phyloP scores from a whole-genome alignment of 192 early-diverging fungal species.

The Backusella psychrophila region DNA sequence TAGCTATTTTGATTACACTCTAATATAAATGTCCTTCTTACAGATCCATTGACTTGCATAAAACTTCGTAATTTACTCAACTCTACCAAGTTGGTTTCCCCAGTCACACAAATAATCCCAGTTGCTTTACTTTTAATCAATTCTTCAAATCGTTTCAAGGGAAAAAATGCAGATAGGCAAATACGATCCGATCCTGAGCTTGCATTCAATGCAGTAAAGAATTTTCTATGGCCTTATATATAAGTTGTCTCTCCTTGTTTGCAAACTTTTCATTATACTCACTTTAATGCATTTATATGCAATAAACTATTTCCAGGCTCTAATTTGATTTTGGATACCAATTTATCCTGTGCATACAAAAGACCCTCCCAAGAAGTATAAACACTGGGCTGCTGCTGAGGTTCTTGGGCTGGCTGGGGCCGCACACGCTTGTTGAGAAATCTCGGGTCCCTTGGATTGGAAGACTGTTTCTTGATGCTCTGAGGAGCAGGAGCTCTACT shows the following conservation, averaged over 20 bases:
- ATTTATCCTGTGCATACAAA: neutral
- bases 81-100: neutral
- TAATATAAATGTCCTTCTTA: neutral
- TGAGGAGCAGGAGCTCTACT: neutral
- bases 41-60: neutral
- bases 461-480: neutral
- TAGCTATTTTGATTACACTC: neutral
- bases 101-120: neutral
- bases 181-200: neutral
- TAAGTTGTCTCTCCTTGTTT: neutral
- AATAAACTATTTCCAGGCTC: neutral
- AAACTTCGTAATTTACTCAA: neutral
- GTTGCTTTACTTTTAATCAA: neutral
- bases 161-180: neutral
- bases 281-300: neutral
- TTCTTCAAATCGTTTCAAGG: neutral
- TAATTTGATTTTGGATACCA: neutral
- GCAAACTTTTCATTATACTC: neutral
- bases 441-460: neutral
- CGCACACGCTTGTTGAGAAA: neutral
- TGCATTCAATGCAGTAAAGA: neutral
- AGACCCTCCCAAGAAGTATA: neutral
- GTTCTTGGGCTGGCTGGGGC: neutral
- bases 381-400: neutral
- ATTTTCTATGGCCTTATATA: neutral